Base-by-base conservation (phyloP, 1,284 basidiomycete genomes). In the Anthracocystis walkeri region DNA sequence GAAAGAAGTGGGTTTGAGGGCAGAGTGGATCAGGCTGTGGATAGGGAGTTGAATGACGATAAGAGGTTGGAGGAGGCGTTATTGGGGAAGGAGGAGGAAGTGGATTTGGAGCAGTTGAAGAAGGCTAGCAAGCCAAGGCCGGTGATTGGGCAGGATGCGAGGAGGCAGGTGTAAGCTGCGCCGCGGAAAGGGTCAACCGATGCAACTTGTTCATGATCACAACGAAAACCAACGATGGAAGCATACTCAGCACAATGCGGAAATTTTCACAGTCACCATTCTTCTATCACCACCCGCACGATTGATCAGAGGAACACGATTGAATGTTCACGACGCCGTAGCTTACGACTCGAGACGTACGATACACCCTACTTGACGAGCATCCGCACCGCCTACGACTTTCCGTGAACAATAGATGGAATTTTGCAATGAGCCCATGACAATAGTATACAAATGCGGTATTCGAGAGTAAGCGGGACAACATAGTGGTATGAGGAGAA, bases 31-130 rank as follows among this genome's bases (percentile, higher is more conserved):
- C 42, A 60, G 35, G 75, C 68, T 0, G 48, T 65, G 23, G 71
- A 67, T 40, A 33, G 65, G 14, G 63, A 66, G 50, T 27, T 71
- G 14, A 67, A 75, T n/a, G 73, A 71, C 31, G 71, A 71, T 27
- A 65, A 71, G 56, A 29, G 61, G 12, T 45, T 75, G 29, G 73
- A 78, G 29, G 75, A 75, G 40, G 74, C 74, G 16, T 42, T 76
- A 18, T n/a, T 76, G 27, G 74, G 74, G 3, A 76, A 76, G 21
- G 73, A 76, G 51, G 68, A 76, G 50, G 57, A 58, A 29, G 1
- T 59, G 11, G 44, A 18, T 40, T 20, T 62, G 53, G 67, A 62
- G 1, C 38, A 42, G 41, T n/a, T 63, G 41, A 58, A 60, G 41
- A 77, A 59, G 25, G n/a, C 38, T 16, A 21, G 11, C 6, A 66